Evolutionary conservation across 73 alveolate species (phyloP), one percentile per base, ranked within the genome.

Genomic region (Blepharisma stoltei): DNA sequence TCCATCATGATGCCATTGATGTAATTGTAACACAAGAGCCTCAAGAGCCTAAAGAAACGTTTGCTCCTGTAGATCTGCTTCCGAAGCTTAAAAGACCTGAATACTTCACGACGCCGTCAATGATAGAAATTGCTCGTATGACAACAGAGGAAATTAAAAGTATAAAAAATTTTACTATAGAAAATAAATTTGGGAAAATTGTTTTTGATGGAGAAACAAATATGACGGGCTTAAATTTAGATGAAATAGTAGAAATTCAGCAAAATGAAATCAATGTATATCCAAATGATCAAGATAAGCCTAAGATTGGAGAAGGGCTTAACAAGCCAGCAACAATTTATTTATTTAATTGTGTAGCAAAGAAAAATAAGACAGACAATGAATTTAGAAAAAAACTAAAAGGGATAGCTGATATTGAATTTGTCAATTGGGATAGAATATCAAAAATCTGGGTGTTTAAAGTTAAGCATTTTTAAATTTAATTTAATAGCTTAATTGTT

Each of bases 281-380:
- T 5, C 78, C 78, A 68, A 67, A 38, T n/a, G 78, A 68, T 14
- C 11, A 1, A 44, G 78, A 23, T 14, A 68, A 68, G 73, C 78
- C 75, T 38, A 7, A 9, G 3, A 67, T 68, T 1, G 78, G 78
- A 9, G 20, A 38, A 68, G 67, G 67, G 5, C 67, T 68, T 8
- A 68, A 68, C 67, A 68, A 68, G 43, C 69, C 78, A 32, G 41
- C 41, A 32, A 32, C 41, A 32, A 32, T 32, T 32, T 32, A 32
- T 32, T 32, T 32, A 32, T 32, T 32, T 32, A 32, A 32, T 32
- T 32, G 41, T 32, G 41, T 32, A 1, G 5, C 41, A 32, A 32
- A 32, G 41, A 32, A 32, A 32, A 32, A 32, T 32, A 3, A 32
- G 41, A 32, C 41, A 32, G 41, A 32, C 41, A 32, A 32, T 32